A percentile compares a stretch with the other conserved stretches of the same genome.
Conservation (phyloP, 164 flowering plant species). For the Saururus chinensis region DNA sequence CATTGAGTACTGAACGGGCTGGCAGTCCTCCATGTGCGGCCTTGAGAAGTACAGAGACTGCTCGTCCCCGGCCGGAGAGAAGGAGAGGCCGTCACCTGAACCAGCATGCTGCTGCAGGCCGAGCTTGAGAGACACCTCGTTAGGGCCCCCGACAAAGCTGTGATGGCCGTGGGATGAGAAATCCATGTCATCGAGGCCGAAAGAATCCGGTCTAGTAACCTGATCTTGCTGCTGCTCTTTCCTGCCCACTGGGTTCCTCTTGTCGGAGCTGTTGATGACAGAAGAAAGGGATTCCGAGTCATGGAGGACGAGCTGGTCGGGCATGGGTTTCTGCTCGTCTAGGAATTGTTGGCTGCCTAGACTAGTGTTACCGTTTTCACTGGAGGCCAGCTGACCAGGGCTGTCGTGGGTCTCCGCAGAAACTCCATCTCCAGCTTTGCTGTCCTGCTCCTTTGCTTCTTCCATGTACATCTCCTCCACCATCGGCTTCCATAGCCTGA, state of each 20-base stretch:
- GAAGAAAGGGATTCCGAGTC: slow-evolving; percentile 76
- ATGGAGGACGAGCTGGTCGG: slow-evolving; percentile 37
- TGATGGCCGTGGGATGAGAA: slow-evolving; percentile 46
- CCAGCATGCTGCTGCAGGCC: slow-evolving; percentile 81
- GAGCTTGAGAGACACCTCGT: slow-evolving; percentile 57
- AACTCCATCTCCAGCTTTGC: slow-evolving; percentile 27
- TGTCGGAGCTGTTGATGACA: slow-evolving; percentile 44
- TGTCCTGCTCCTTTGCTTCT: slow-evolving; percentile 42
- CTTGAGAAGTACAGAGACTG: slow-evolving; percentile 46
- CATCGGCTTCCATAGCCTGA: slow-evolving; percentile 93
- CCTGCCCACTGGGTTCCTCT: slow-evolving; percentile 7
- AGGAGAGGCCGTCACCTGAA: slow-evolving; percentile 39
- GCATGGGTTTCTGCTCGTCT: slow-evolving; percentile 41
- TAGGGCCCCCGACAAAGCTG: slow-evolving; percentile 3
- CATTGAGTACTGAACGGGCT: slow-evolving; percentile 51
- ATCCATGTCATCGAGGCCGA: slow-evolving; percentile 36
- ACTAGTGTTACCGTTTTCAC: slow-evolving; percentile 4
- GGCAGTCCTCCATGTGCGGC: slow-evolving; percentile 60
- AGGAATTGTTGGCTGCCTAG: slow-evolving; percentile 1
- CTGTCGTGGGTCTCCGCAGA: slow-evolving; percentile 16
- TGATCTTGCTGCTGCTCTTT: slow-evolving; percentile 13
- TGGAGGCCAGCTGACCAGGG: slow-evolving; percentile 12
- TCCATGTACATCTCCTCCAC: slow-evolving; percentile 89
- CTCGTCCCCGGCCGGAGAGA: slow-evolving; percentile 37
- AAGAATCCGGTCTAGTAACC: slow-evolving; percentile 26